Conservation (phyloP, 1,139 yeast species). For the Geotrichum restrictum region DNA sequence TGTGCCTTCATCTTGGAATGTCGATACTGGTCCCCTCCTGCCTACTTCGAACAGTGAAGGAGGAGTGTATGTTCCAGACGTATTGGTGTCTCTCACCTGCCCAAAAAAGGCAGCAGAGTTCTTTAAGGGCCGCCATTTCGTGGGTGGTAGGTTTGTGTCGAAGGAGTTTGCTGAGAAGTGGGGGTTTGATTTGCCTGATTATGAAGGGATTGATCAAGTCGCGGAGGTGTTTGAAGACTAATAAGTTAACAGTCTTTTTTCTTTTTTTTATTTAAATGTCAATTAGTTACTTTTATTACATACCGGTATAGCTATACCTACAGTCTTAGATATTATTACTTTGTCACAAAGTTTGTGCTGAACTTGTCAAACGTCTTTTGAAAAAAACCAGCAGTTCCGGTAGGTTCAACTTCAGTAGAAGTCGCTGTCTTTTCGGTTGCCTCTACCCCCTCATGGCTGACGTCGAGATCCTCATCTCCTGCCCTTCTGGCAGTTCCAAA, state of each 20-base stretch:
- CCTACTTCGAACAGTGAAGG: constrained; percentile 3
- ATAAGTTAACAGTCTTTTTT: no score
- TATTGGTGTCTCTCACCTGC: constrained; percentile 80
- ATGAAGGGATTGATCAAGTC: constrained; percentile 52
- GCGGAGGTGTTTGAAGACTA: constrained; percentile 29
- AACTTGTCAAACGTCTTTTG: no score
- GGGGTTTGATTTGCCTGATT: constrained; percentile 59
- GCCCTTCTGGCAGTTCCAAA: constrained; percentile 40
- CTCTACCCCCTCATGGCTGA: no score
- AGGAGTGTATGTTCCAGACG: constrained; percentile 47
- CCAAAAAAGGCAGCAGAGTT: constrained; percentile 80
- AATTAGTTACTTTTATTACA: no score
- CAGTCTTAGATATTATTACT: no score
- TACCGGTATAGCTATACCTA: no score
- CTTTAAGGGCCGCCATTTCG: constrained; percentile 58
- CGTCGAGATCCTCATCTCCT: no score
- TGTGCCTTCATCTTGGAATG: constrained; percentile 97
- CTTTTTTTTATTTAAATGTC: no score
- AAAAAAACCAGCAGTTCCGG: no score
- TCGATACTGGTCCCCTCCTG: constrained; percentile 59
- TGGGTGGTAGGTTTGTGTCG: constrained; percentile 86
- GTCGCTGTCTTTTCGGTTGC: no score
- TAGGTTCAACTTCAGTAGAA: no score
- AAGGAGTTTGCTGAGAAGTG: constrained; percentile 63
- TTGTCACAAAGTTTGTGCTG: no score